Base-by-base conservation (phyloP, 202 grass and related monocot species). In the Elaeis oleifera region DNA sequence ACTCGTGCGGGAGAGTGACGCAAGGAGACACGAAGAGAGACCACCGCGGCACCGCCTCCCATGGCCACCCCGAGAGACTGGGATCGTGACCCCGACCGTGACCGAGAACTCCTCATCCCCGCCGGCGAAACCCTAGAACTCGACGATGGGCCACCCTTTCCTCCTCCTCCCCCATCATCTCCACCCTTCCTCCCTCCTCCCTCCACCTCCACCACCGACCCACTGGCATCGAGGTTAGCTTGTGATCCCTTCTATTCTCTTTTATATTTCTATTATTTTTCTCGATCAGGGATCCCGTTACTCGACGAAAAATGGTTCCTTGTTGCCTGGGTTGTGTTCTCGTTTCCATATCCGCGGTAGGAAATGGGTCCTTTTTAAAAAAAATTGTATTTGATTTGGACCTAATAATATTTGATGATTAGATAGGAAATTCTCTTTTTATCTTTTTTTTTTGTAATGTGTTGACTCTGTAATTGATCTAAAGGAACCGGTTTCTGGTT, bases 61-160 rank as follows among this genome's bases (percentile, higher is more conserved):
- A 44, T 44, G 36, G 36, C 9, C 1, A 44, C 36, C 9, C 36
- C 36, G 36, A 51, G 63, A 25, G 63, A 66, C 11, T 26, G 63
- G 50, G 63, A 66, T 27, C 36, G 36, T 0, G 36, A 44, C 3
- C 19, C 9, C 36, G 36, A 44, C 36, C 36, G 68, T 23, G 68
- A 79, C 25, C 28, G 61, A 49, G 76, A 73, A n/a, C 76, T 79
- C 58, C 68, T 79, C n/a, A 72, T 79, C 64, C 60, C 76, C 59
- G 68, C 72, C 29, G 61, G 51, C 14, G 76, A 66, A 11, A 23
- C 36, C 7, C 22, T 36, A 8, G 52, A 23, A 3, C 36, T 73
- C 53, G 18, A 18, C 25, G 54, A 18, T 17, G 53, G 36, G 36
- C 36, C 36, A 9, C 36, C 11, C 36, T 13, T 44, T 44, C 36